Conservation (phyloP, 2,329 filamentous ascomycete species). For the Ophiostoma perfectum region DNA sequence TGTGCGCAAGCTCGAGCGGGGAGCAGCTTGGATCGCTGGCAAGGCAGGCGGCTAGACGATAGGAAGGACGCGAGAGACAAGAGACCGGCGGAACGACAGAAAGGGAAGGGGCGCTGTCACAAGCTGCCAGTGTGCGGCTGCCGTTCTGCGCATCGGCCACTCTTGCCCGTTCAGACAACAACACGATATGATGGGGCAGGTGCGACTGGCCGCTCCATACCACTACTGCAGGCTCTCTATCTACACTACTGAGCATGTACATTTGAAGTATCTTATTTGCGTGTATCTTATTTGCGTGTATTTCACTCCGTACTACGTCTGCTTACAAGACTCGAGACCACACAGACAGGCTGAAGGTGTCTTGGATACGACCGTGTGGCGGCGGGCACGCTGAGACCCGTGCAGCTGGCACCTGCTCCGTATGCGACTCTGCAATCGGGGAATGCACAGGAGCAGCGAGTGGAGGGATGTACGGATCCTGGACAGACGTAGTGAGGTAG, state of each 20-base stretch:
- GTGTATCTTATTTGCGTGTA: no score
- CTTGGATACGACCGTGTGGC: no score
- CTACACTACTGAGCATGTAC: not conserved
- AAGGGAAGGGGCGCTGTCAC: not conserved
- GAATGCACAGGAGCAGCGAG: no score
- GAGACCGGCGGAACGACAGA: not conserved
- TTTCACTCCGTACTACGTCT: no score
- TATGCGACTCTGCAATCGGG: no score
- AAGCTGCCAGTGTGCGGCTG: not conserved
- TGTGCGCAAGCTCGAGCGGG: not conserved
- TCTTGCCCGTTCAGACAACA: slow-evolving; percentile 7
- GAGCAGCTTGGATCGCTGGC: not conserved
- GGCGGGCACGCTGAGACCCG: no score
- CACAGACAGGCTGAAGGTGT: no score
- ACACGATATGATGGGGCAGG: slow-evolving; percentile 11
- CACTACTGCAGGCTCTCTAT: not conserved
- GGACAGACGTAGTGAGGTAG: no score
- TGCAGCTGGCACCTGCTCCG: no score
- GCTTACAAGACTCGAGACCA: no score
- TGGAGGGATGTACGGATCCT: no score
- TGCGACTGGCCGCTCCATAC: slow-evolving; percentile 7
- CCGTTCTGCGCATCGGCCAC: not conserved
- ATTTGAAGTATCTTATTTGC: not conserved
- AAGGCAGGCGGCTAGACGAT: not conserved
- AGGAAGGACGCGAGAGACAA: not conserved